Evolutionary conservation across 2,329 filamentous ascomycete genomes (phyloP), one percentile per base, ranked within the genome.

Genomic region (Alternaria sp.): DNA sequence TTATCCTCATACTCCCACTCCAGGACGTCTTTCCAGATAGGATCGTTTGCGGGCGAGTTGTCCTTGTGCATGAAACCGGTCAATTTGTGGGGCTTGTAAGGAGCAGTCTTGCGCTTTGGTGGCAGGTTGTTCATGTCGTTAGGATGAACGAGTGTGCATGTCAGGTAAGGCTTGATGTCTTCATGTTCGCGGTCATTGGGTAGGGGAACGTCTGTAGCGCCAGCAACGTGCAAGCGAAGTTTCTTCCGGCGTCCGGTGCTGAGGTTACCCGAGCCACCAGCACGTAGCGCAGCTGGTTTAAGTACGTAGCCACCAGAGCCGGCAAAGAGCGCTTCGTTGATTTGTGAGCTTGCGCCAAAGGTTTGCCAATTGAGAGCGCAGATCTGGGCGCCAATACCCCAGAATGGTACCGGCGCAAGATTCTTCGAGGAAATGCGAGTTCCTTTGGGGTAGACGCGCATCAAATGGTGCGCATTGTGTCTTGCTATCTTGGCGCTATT

Each of bases 301-400:
- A 91, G 81, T 1, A 91, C 85, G 70, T 87, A 91, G 8, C 89
- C 89, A 26, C 88, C 87, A 0, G 88, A 88, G 12, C 88, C 88
- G 50, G 82, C 84, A 76, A 91, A 91, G 0, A 91, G 81, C 0
- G 89, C 89, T 70, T 90, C 88, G 73, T 91, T 91, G 67, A 91
- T 81, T 76, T 91, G 89, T 81, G 89, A 89, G 71, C 85, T 85
- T 7, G 85, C 85, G 32, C 88, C 88, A 67, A 90, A 91, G 0
- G 85, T 89, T 72, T 91, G 89, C 87, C 89, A 89, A 78, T 91
- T 91, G 56, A 91, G 82, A 4, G 89, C 89, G 73, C 88, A 90
- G 50, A 91, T 88, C 70, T 91, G 89, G 3, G 89, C 89, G 1
- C 89, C 89, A 5, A 90, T 75, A 7, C 84, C 88, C 89, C 89